phyloP scores from a whole-genome alignment of 1,284 basidiomycete genomes.

The Anthracocystis panici-leucophaei region DNA sequence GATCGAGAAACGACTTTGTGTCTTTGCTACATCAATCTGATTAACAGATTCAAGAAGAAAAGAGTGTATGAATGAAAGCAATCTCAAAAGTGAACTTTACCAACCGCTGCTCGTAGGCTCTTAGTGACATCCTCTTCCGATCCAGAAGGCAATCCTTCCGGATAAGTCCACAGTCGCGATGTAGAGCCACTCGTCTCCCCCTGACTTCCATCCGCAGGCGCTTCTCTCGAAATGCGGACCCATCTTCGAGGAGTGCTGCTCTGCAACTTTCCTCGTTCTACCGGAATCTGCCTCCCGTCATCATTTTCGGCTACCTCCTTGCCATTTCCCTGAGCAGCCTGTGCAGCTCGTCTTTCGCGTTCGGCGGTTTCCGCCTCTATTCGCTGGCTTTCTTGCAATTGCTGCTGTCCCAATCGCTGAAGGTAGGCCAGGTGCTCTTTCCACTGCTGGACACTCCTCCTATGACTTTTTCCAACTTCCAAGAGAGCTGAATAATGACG shows the following conservation, averaged over 20 bases:
- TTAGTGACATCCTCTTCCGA: no score
- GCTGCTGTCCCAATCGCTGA: neutral
- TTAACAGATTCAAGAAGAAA: no score
- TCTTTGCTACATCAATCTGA: no score
- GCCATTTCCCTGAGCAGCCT: neutral
- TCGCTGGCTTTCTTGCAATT: neutral
- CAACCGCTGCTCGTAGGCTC: neutral
- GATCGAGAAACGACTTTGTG: no score
- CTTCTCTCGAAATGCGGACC: neutral
- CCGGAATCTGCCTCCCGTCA: neutral
- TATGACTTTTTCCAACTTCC: slow-evolving; percentile 1
- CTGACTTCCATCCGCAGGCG: no score
- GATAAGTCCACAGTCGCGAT: no score
- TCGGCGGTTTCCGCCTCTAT: neutral
- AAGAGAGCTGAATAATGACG: slow-evolving; percentile 12
- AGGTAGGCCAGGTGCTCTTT: neutral
- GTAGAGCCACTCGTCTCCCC: no score
- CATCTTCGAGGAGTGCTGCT: neutral
- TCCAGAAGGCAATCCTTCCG: no score
- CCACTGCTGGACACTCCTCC: neutral
- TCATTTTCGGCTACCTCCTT: neutral
- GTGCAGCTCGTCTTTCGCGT: no score
- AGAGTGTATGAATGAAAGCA: no score
- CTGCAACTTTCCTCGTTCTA: slow-evolving; percentile 2
- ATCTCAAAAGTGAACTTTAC: no score